Evolutionary conservation across 306 rosid species (phyloP), one percentile per base, ranked within the genome.

Genomic region (Gynostemma pentaphyllum): DNA sequence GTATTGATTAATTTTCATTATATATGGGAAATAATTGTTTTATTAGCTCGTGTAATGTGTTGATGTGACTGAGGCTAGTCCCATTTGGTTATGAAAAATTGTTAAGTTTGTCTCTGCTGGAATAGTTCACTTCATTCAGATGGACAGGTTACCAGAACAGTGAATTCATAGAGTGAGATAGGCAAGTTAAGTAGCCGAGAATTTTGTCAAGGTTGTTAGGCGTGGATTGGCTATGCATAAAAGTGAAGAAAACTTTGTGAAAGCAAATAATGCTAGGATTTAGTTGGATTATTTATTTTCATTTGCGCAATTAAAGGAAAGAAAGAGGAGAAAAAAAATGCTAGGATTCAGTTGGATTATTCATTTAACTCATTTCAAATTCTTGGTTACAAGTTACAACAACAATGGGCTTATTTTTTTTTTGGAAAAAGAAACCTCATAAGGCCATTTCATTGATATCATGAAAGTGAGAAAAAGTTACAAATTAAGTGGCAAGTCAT

Each of bases 121-220:
- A 54, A 54, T 9, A 30, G 4, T 19, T 32, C 10, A 56, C 27
- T 22, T 56, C 63, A 32, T 56, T 56, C 4, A 15, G 42, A 18
- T 32, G 2, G 27, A 56, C 0, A 10, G 63, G 21, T 30, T 29
- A 18, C 26, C 3, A 30, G 15, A 55, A 55, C 24, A 19, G 23
- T 30, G 7, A 16, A 30, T n/a, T 30, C 42, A 29, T 19, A 1
- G 62, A 32, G 62, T n/a, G 63, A 18, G 28, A 26, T 32, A 18
- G 16, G 44, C 4, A 22, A 56, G 23, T 30, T 4, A 22, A 56
- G 23, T 30, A 19, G 62, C 34, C 42, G 28, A 15, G 14, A 41
- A 54, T 55, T 55, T 55, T 55, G 62, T 55, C n/a, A n/a, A n/a
- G n/a, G n/a, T n/a, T n/a, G n/a, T n/a, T n/a, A 3, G 44, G 19